phyloP scores from a whole-genome alignment of 75 land plant genomes.

The Cryptomeria japonica region DNA sequence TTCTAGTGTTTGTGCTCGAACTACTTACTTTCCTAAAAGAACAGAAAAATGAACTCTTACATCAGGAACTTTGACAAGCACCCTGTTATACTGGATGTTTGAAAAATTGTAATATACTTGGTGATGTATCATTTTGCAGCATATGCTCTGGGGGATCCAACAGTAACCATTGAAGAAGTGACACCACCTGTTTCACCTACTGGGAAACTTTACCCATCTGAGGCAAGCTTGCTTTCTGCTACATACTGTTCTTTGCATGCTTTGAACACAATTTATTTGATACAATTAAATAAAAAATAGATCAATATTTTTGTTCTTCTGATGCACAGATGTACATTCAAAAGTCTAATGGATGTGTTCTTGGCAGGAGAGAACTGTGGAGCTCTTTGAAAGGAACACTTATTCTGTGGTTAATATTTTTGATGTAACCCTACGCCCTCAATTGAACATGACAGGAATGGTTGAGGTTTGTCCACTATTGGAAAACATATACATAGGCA shows the following conservation, averaged over 20 bases:
- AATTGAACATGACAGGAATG: conserved; percentile 83
- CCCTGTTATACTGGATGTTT: not conserved
- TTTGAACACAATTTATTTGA: not conserved
- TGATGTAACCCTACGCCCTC: conserved; percentile 83
- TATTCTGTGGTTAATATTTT: conserved; percentile 93
- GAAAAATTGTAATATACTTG: not conserved
- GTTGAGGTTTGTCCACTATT: conserved; percentile 60
- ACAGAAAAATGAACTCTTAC: not conserved
- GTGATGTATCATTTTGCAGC: conserved; percentile 32
- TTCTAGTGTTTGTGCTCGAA: not conserved
- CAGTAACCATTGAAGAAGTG: conserved; percentile 75
- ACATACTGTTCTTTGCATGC: conserved; percentile 4
- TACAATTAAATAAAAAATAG: not conserved
- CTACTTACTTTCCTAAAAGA: not conserved
- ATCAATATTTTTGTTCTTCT: not conserved
- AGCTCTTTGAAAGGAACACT: conserved; percentile 84
- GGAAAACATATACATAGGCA: not conserved
- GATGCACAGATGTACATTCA: not conserved
- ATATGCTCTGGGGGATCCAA: conserved; percentile 79
- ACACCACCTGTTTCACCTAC: conserved; percentile 65
- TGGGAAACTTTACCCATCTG: conserved; percentile 68
- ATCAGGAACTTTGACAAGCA: not conserved
- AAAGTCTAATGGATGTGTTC: not conserved
- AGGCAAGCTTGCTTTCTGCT: conserved; percentile 39
- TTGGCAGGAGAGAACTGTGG: conserved; percentile 68